Evolutionary conservation across 2,329 filamentous ascomycete species (phyloP), one percentile per base, ranked within the genome.

Genomic region (Plectosphaerella plurivora): DNA sequence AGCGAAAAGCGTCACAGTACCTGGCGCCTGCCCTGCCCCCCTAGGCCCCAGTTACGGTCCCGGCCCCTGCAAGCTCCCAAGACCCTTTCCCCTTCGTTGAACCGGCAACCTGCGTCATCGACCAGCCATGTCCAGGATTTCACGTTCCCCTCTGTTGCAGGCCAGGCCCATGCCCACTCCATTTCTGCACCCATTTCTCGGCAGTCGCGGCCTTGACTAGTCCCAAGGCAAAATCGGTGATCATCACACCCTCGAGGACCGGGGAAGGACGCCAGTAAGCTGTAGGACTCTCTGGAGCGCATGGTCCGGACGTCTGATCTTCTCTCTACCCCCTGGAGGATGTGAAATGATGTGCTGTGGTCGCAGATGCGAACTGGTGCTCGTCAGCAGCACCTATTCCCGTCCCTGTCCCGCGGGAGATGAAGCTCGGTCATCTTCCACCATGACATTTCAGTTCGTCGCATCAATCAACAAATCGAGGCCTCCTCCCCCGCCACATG

Each of bases 91-190:
- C 50, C 53, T 55, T 58, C 41, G 41, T 44, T 20, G 41, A 18
- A n/a, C 18, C n/a, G 18, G 41, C 41, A 44, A 44, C 41, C 60
- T 67, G 64, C 66, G 66, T 68, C 66, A 68, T 68, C 63, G 65
- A 67, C 59, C 61, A 56, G 55, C 52, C 54, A 55, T 20, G n/a
- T 16, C 41, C 41, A 44, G 41, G 41, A 44, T 44, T 44, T 44
- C 18, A 18, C 41, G 28, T 44, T 5, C 18, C 41, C 16, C 22
- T 22, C 22, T 12, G 6, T 16, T 9, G 15, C 35, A 37, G 22
- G 22, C 35, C 37, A n/a, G 15, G 37, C 37, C 18, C 41, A 18
- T 44, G 41, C n/a, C 41, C n/a, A 7, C 16, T 18, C 41, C 41
- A n/a, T n/a, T 18, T 44, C 41, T 22, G 22, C 22, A 18, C 41